Percentiles rank a stretch among this genome's conserved stretches.
Evolutionary conservation across 2,329 filamentous ascomycete genomes (phyloP).

Genomic region (Ophiocordyceps camponoti-leonardi): DNA sequence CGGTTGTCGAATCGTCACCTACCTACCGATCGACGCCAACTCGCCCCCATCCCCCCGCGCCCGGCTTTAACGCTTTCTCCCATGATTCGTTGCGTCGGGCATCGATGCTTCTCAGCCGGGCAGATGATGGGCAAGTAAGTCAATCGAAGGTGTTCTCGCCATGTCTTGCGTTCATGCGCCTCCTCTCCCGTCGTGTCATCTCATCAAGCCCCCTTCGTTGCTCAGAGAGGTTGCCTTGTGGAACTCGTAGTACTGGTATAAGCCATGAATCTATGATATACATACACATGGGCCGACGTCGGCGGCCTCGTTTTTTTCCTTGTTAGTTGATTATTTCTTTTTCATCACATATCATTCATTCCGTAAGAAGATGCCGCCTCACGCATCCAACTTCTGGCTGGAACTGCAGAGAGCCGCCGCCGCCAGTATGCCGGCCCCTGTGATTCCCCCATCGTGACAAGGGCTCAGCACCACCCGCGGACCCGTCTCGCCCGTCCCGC

Average conservation of each 20-base stretch:
- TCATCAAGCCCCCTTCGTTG: background rate
- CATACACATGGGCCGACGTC: too few relatives aligned
- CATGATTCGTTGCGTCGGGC: background rate
- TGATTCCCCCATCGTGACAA: slow-evolving; percentile 45
- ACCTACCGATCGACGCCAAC: background rate
- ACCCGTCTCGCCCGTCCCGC: slow-evolving; percentile 12
- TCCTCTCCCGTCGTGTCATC: background rate
- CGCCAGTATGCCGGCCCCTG: slow-evolving; percentile 42
- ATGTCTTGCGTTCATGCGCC: background rate
- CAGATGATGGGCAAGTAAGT: too few relatives aligned
- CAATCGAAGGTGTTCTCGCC: too few relatives aligned
- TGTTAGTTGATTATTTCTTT: too few relatives aligned
- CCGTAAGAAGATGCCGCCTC: background rate
- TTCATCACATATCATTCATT: too few relatives aligned
- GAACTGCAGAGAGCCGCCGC: slow-evolving; percentile 20
- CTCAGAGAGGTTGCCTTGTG: too few relatives aligned
- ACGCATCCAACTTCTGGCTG: slow-evolving; percentile 13
- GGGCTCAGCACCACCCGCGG: slow-evolving; percentile 31
- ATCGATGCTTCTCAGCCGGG: background rate
- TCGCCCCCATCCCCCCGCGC: background rate
- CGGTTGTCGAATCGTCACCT: background rate
- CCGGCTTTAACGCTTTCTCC: too few relatives aligned
- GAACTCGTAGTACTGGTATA: too few relatives aligned
- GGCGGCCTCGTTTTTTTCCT: too few relatives aligned
- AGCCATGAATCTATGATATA: too few relatives aligned